These are phyloP conservation scores for Trichoderma endophyticum DNA, from an alignment of 2,329 filamentous ascomycete species.

Conservation along the genomic window DNA sequence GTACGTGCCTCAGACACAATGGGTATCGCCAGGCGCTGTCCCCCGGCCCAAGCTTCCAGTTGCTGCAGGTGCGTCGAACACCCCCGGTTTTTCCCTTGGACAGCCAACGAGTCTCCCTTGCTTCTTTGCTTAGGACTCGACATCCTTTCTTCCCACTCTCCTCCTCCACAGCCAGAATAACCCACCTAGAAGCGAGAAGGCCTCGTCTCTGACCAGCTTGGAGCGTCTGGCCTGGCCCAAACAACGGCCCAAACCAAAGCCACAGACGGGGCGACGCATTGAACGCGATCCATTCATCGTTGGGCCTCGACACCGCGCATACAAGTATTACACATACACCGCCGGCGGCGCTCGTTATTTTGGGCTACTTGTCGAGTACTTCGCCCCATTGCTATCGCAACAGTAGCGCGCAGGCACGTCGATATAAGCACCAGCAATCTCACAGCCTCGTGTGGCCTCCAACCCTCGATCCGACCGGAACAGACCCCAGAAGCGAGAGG, in stretches of 20 bases:
- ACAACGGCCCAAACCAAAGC: not conserved
- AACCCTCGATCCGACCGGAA: slow-evolving; percentile 7
- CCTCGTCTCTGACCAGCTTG: slow-evolving; percentile 13
- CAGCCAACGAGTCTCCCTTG: slow-evolving; percentile 5
- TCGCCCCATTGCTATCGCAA: slow-evolving; percentile 13
- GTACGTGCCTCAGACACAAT: not conserved
- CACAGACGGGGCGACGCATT: slow-evolving; percentile 6
- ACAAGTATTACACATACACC: not conserved
- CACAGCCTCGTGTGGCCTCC: not conserved
- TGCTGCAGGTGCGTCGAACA: slow-evolving; percentile 13
- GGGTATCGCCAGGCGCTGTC: slow-evolving; percentile 18
- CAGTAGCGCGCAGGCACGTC: slow-evolving; percentile 5
- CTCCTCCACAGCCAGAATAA: slow-evolving; percentile 13
- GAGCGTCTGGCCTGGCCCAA: slow-evolving; percentile 6
- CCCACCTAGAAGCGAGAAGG: slow-evolving; percentile 6
- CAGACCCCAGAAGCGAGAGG: not conserved
- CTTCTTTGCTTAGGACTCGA: slow-evolving; percentile 10
- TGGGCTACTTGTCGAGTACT: not conserved
- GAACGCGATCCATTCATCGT: not conserved
- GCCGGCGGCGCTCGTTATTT: not conserved
- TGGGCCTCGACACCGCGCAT: slow-evolving; percentile 5
- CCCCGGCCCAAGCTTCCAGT: not conserved
- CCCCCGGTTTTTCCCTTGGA: slow-evolving; percentile 12
- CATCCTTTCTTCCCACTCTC: slow-evolving; percentile 5
- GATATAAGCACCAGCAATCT: not conserved